Conservation (phyloP, 148 eudicot species). For the Oxyria digyna region DNA sequence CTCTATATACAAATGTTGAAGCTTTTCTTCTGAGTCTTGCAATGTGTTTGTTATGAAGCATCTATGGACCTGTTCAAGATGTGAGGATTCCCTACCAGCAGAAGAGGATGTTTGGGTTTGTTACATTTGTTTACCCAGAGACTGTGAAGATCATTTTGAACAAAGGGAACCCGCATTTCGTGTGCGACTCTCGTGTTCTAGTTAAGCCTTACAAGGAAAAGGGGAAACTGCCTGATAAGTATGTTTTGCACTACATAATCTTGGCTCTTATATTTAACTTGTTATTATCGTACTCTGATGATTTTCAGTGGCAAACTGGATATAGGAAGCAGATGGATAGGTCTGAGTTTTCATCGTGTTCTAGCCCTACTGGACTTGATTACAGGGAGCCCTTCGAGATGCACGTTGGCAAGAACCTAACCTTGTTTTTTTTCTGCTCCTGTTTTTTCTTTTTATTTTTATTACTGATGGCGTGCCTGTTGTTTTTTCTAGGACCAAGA, state of each 20-base stretch:
- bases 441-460: neutral
- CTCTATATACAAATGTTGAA: neutral
- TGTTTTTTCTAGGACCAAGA: constrained; percentile 42
- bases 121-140: constrained; percentile 22
- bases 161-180: constrained; percentile 33
- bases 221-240: constrained; percentile 12
- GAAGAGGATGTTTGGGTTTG: constrained; percentile 40
- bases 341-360: constrained; percentile 49
- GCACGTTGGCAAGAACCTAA: constrained; percentile 36
- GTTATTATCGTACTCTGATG: neutral
- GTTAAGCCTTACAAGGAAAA: constrained; percentile 14
- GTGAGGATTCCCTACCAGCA: constrained; percentile 33
- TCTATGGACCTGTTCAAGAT: constrained; percentile 31
- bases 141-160: constrained; percentile 24
- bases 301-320: neutral
- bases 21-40: neutral
- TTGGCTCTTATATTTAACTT: neutral
- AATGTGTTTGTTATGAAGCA: constrained; percentile 5
- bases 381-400: constrained; percentile 49
- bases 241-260: neutral
- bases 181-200: constrained; percentile 27
- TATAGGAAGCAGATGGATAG: constrained; percentile 44
- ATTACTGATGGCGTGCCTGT: neutral
- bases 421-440: neutral
- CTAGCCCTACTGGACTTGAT: constrained; percentile 63